Base-by-base conservation (phyloP, 257 asterid species). In the Fraxinus pennsylvanica region DNA sequence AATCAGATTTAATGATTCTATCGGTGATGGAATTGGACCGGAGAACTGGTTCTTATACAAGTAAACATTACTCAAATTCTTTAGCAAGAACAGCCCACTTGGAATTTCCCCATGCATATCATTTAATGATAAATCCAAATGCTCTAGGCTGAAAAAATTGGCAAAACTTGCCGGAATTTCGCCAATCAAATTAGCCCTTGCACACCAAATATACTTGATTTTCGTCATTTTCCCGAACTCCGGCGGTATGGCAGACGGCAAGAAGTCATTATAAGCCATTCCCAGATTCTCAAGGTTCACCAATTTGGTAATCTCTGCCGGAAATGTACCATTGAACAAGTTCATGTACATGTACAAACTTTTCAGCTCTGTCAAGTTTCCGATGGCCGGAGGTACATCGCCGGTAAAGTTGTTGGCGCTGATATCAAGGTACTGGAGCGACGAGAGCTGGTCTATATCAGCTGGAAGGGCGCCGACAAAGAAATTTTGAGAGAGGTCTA, bases 361-460 rank as follows among this genome's bases (percentile, higher is more conserved):
- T 15, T 8, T 72, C 45, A 94, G 82, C 75, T 79, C 83, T 2
- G 84, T 79, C 81, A 94, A 73, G 36, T 87, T 90, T 9, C 96
- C 99, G 61, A 92, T 78, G 6, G 78, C 76, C 74, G 90, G 86
- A 27, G 99, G 99, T 63, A 94, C 76, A 71, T 91, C 83, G n/a
- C 98, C 99, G 78, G 92, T 85, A 92, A 94, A 86, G 77, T 92
- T 90, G 79, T 94, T 94, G 13, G 76, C 87, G 71, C 88, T 63
- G 73, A 94, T 80, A 43, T 91, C 89, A 72, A 94, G 88, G 78
- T 76, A 22, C 29, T 73, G 81, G 10, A 94, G 91, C 27, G 84
- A 74, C 17, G 63, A 36, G 43, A 94, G 87, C 84, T 61, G 71
- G 81, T 86, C 86, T 9, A 94, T 86, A 15, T 80, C 84, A 45